Evolutionary conservation across 2,329 filamentous ascomycete species (phyloP).

Genomic region (Clonostachys byssicola): DNA sequence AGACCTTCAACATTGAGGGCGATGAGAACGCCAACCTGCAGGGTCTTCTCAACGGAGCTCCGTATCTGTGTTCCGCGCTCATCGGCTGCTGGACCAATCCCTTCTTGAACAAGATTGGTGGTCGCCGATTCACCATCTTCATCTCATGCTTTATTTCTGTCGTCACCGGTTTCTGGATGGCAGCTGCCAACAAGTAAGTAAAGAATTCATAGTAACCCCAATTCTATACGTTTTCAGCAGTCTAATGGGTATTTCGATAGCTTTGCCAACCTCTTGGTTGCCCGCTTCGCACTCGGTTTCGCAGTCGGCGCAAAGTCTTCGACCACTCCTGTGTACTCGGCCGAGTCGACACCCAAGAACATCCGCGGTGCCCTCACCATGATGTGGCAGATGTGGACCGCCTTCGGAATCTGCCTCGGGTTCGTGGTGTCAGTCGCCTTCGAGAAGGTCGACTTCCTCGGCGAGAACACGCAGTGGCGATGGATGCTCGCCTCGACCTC

Average conservation of each 20-base stretch:
- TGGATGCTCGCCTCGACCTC: constrained; percentile 46
- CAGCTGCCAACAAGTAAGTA: constrained; percentile 48
- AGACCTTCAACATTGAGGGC: constrained; percentile 11
- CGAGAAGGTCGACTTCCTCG: constrained; percentile 21
- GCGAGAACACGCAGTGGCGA: constrained; percentile 20
- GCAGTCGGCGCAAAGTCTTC: constrained; percentile 29
- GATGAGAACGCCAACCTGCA: constrained; percentile 33
- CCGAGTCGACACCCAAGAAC: constrained; percentile 28
- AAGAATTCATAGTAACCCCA: not conserved
- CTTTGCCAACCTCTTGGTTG: constrained; percentile 16
- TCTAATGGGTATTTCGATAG: not conserved
- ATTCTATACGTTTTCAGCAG: not conserved
- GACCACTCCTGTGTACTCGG: constrained; percentile 26
- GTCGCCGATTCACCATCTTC: constrained; percentile 61
- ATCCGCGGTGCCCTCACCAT: constrained; percentile 31
- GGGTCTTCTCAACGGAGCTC: constrained; percentile 51
- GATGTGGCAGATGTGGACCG: constrained; percentile 29
- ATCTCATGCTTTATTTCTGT: constrained; percentile 52
- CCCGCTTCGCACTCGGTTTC: constrained; percentile 28
- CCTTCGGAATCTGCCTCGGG: constrained; percentile 32
- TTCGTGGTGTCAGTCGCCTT: constrained; percentile 28
- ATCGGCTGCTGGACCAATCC: constrained; percentile 27
- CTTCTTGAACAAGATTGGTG: constrained; percentile 54
- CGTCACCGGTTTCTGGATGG: constrained; percentile 52
- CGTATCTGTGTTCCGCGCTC: constrained; percentile 46